phyloP scores from a whole-genome alignment of 2,329 filamentous ascomycete species.

The Didymella arachidicola region DNA sequence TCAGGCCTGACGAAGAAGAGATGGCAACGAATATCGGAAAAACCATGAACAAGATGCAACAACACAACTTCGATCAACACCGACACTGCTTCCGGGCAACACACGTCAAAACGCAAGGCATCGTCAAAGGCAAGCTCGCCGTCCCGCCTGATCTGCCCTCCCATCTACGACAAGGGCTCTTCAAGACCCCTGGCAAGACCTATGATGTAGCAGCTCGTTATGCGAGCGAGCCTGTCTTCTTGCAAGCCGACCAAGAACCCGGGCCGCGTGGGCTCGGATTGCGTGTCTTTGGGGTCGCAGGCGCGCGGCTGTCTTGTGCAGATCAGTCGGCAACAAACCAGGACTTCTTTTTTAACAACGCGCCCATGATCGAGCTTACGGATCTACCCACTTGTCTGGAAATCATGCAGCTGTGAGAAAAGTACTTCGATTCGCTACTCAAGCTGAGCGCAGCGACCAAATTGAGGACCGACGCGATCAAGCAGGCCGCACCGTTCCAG shows the following conservation, averaged over 20 bases:
- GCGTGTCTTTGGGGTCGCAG: slow-evolving; percentile 49
- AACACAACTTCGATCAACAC: slow-evolving; percentile 53
- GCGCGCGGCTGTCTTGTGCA: slow-evolving; percentile 31
- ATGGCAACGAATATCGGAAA: slow-evolving; percentile 46
- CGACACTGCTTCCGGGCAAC: slow-evolving; percentile 50
- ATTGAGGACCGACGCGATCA: slow-evolving; percentile 41
- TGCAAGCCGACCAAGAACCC: slow-evolving; percentile 48
- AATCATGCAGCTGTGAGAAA: slow-evolving; percentile 42
- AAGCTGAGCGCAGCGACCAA: slow-evolving; percentile 31
- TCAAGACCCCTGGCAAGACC: slow-evolving; percentile 39
- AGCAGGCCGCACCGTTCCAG: slow-evolving; percentile 38
- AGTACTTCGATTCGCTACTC: slow-evolving; percentile 36
- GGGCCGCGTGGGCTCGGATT: slow-evolving; percentile 48
- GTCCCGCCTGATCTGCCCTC: slow-evolving; percentile 31
- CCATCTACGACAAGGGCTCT: slow-evolving; percentile 50
- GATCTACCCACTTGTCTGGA: slow-evolving; percentile 45
- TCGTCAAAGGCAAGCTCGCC: slow-evolving; percentile 30
- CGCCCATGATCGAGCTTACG: slow-evolving; percentile 42
- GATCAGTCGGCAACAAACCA: slow-evolving; percentile 28
- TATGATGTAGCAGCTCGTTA: slow-evolving; percentile 51
- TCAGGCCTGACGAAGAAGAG: slow-evolving; percentile 45
- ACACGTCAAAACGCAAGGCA: slow-evolving; percentile 45
- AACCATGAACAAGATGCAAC: slow-evolving; percentile 51
- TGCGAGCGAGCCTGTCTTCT: slow-evolving; percentile 48
- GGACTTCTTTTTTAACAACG: slow-evolving; percentile 47